Evolutionary conservation across 306 rosid species (phyloP), one percentile per base, ranked within the genome.

Genomic region (Malus sylvestris): DNA sequence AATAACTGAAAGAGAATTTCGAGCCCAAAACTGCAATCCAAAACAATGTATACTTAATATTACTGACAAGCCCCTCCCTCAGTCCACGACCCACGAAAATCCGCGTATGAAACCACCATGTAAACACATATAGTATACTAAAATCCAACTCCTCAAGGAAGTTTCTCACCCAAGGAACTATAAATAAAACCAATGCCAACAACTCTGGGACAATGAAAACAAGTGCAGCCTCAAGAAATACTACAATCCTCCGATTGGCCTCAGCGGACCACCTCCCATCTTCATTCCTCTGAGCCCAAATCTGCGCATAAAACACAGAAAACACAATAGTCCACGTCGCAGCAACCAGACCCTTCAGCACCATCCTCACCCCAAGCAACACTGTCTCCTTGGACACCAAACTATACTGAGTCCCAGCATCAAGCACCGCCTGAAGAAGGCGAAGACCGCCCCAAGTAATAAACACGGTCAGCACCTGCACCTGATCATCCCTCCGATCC

Each of bases 321-420:
- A 93, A 93, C 79, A 91, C 63, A 72, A 93, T 83, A 70, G 89
- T 86, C 98, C 98, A 93, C 1, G 91, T 67, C 46, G 78, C 25
- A 35, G 98, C 96, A 68, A 64, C 97, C 83, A 85, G 6, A 74
- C 76, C 80, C 89, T 93, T 93, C 40, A 91, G 72, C 73, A 85
- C 90, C 97, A 93, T 93, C 80, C 98, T 86, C 64, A 93, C 86
- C 38, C 98, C 98, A 14, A 89, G 89, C 90, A 84, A 87, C 3
- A 35, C 9, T 6, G 97, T 93, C 84, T 88, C 97, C 76, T 81
- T 87, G 20, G 97, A 66, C 73, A 93, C 96, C 90, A 93, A 84
- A 84, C 98, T 93, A 80, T 91, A 93, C 61, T 93, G 98, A 79
- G 97, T 90, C 74, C 98, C 98, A 0, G 97, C 97, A 85, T 93